These are phyloP conservation scores for Dactylonectria macrodidyma DNA, from an alignment of 2,329 filamentous ascomycete genomes.

Conservation along the genomic window DNA sequence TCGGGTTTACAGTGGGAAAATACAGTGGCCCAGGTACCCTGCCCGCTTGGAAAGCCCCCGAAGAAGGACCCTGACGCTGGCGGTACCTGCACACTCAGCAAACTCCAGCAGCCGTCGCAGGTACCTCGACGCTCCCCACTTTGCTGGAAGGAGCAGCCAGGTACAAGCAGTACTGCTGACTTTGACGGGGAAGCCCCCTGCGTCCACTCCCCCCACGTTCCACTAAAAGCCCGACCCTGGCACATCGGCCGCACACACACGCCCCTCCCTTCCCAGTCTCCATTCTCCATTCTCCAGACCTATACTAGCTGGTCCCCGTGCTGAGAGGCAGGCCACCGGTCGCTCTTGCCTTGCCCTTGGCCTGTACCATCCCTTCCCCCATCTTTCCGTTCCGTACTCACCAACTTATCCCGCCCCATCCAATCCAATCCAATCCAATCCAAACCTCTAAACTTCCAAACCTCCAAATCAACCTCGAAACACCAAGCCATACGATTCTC, in stretches of 20 bases:
- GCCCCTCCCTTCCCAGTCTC: slow-evolving; percentile 27
- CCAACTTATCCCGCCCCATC: slow-evolving; percentile 40
- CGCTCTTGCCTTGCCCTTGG: slow-evolving; percentile 36
- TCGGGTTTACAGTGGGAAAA: slow-evolving; percentile 22
- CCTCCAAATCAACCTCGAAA: slow-evolving; percentile 34
- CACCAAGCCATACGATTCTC: slow-evolving; percentile 42
- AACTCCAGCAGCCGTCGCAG: not conserved
- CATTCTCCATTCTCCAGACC: slow-evolving; percentile 31
- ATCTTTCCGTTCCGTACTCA: slow-evolving; percentile 43
- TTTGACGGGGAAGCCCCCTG: slow-evolving; percentile 21
- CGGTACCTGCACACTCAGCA: slow-evolving; percentile 15
- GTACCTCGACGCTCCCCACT: slow-evolving; percentile 20
- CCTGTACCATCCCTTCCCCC: slow-evolving; percentile 42
- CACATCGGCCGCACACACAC: slow-evolving; percentile 18
- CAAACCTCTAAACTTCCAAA: not conserved
- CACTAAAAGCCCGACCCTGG: slow-evolving; percentile 30
- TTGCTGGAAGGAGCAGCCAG: slow-evolving; percentile 12
- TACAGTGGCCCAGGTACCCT: slow-evolving; percentile 14
- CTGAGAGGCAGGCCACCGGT: slow-evolving; percentile 25
- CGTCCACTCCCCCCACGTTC: slow-evolving; percentile 28
- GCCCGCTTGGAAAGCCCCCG: slow-evolving; percentile 23
- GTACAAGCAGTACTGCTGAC: slow-evolving; percentile 21
- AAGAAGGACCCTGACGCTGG: slow-evolving; percentile 28
- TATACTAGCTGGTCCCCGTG: slow-evolving; percentile 31
- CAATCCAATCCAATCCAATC: slow-evolving; percentile 33